A percentile compares a stretch with the other conserved stretches of the same genome.
phyloP scores from a whole-genome alignment of 352 stramenopile genomes.

The Globisporangium sylvaticum region DNA sequence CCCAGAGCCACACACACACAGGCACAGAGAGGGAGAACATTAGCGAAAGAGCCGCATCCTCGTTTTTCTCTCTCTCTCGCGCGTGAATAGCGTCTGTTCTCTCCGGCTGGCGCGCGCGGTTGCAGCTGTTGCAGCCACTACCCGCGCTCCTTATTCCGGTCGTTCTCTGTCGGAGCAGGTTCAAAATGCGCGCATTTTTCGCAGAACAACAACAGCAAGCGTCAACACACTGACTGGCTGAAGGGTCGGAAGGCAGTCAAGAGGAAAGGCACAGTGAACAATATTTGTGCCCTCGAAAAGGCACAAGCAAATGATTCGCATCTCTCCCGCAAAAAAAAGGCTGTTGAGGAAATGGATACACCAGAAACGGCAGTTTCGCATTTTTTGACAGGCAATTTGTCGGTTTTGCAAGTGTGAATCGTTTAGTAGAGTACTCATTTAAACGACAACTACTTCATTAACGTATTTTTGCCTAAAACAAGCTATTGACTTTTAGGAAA shows the following conservation, averaged over 20 bases:
- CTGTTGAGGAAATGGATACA: not conserved
- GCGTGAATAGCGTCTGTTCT: not conserved
- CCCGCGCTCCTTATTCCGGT: not conserved
- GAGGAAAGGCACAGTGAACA: not conserved
- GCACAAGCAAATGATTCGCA: not conserved
- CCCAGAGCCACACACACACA: not conserved
- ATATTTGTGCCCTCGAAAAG: not conserved
- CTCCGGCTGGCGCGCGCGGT: not conserved
- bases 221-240: not conserved
- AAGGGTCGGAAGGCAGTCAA: too few species aligned
- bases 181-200: conserved; percentile 1
- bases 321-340: conserved; percentile 10
- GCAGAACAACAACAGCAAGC: not conserved
- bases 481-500: too few species aligned
- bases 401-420: too few species aligned
- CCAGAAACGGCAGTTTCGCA: too few species aligned
- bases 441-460: too few species aligned
- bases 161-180: not conserved
- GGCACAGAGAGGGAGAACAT: not conserved
- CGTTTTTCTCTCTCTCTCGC: not conserved
- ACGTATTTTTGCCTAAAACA: too few species aligned
- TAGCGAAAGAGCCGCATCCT: not conserved
- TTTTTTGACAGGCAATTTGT: too few species aligned
- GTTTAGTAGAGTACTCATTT: too few species aligned
- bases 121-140: conserved; percentile 11